Evolutionary conservation across 176 grass and related monocot genomes (phyloP).

Genomic region (Carex littledalei): DNA sequence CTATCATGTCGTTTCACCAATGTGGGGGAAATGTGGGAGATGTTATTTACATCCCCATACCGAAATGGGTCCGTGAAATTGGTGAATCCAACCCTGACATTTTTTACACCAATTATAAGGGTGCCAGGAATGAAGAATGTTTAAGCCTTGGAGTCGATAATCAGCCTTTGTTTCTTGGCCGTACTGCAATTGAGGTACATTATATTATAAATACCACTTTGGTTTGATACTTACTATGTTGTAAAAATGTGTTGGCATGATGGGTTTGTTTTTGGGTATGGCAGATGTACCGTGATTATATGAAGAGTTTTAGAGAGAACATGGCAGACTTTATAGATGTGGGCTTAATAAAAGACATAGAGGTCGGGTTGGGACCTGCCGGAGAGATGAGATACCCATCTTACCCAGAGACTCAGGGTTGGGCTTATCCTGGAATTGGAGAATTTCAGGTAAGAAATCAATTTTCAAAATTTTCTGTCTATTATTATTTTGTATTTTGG

Average conservation of each 20-base stretch:
- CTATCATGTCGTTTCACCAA: slow-evolving; percentile 91
- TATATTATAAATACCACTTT: background rate
- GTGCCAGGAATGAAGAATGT: slow-evolving; percentile 61
- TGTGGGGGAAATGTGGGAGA: slow-evolving; percentile 84
- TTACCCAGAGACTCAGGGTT: slow-evolving; percentile 66
- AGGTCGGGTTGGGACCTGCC: slow-evolving; percentile 80
- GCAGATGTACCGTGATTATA: slow-evolving; percentile 84
- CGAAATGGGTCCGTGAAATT: slow-evolving; percentile 43
- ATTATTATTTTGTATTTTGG: background rate
- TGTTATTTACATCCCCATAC: slow-evolving; percentile 57
- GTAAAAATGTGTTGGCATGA: too few relatives aligned
- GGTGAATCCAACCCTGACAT: slow-evolving; percentile 40
- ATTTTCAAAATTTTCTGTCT: background rate
- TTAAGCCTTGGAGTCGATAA: slow-evolving; percentile 74
- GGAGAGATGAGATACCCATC: slow-evolving; percentile 94
- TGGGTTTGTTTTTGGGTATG: slow-evolving; percentile 9
- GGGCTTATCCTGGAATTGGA: slow-evolving; percentile 80
- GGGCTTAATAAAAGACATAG: slow-evolving; percentile 64
- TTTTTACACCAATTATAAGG: slow-evolving; percentile 61
- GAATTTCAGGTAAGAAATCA: slow-evolving; percentile 64
- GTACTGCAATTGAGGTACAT: slow-evolving; percentile 65
- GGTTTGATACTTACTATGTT: background rate
- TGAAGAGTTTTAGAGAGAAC: slow-evolving; percentile 76
- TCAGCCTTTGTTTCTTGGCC: slow-evolving; percentile 60
- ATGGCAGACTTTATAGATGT: slow-evolving; percentile 64